Percentiles rank a stretch among this genome's conserved stretches.
These are phyloP conservation scores for Petunia hybrid DNA, from an alignment of 305 asterid species.

Conservation along the genomic window DNA sequence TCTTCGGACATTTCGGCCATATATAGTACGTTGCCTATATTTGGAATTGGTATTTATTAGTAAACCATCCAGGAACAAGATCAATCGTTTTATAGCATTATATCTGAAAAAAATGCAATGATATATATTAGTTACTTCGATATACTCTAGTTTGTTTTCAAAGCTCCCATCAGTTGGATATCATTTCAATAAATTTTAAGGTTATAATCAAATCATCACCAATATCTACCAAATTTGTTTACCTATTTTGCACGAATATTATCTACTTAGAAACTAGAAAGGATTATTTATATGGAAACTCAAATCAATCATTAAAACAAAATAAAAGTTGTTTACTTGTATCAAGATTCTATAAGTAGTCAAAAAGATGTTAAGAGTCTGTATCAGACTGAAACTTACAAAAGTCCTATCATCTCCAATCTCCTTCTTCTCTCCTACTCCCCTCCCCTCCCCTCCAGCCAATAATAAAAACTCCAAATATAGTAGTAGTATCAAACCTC, in stretches of 20 bases:
- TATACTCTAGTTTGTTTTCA: neutral
- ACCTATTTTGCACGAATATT: constrained; percentile 22
- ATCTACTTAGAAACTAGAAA: neutral
- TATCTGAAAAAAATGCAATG: no score
- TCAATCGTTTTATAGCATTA: neutral
- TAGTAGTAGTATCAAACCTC: neutral
- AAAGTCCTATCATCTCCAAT: neutral
- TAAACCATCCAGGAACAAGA: neutral
- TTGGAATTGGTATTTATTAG: neutral
- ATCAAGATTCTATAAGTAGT: constrained; percentile 11
- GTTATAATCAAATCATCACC: neutral
- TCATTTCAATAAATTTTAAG: no score
- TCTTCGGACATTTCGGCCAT: no score
- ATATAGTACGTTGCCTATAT: no score
- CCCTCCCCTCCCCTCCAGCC: no score
- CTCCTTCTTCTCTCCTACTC: neutral
- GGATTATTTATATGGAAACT: neutral
- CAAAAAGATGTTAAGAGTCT: neutral
- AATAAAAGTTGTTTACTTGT: neutral
- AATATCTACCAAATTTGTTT: neutral
- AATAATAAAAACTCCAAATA: no score
- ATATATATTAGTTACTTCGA: neutral
- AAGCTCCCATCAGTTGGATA: neutral
- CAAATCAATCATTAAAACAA: neutral
- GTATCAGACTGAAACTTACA: constrained; percentile 8